Base-by-base conservation (phyloP, 805 yeast genomes). In the Candida alai region DNA sequence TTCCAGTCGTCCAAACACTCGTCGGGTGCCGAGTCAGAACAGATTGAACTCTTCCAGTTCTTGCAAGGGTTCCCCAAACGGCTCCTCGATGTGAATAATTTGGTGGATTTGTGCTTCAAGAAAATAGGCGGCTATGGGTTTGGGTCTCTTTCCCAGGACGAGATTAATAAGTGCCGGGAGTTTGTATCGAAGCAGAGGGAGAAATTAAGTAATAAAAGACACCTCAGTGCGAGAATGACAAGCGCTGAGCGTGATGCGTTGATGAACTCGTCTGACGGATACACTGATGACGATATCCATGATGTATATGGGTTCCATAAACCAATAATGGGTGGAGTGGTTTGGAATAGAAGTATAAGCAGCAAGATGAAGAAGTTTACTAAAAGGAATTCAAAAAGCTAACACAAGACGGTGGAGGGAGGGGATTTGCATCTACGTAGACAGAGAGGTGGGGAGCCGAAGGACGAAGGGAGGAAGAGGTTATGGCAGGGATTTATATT, bases 51-150 rank as follows among this genome's bases (percentile, higher is more conserved):
- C 13, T 93, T 90, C 52, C 97, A 89, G 60, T 69, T 80, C 22
- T 74, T 90, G 44, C 98, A 90, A 57, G 80, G 83, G 41, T 76
- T 73, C 20, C 98, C 98, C 3, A 82, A 80, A 45, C 60, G 67
- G 17, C 48, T 85, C 12, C 48, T 84, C 3, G 83, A 88, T 54
- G 88, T 93, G 2, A 78, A 80, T 43, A 57, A 61, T 5, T 62
- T 88, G 30, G 70, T 88, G 48, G 88, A 81, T 40, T 68, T 79
- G 24, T 84, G 94, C 44, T 89, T 82, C 60, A 80, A 80, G 48
- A 79, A 79, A 37, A 70, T 80, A 30, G 74, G 80, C 16, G 82
- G 86, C 0, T 66, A 64, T 38, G 72, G 73, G 7, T 78, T 78
- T 49, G 88, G 85, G 14, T 80, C 80, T 42, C 58, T 86, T 15